phyloP scores from a whole-genome alignment of 2,329 filamentous ascomycete genomes.

The Arthrocladium fulminans region DNA sequence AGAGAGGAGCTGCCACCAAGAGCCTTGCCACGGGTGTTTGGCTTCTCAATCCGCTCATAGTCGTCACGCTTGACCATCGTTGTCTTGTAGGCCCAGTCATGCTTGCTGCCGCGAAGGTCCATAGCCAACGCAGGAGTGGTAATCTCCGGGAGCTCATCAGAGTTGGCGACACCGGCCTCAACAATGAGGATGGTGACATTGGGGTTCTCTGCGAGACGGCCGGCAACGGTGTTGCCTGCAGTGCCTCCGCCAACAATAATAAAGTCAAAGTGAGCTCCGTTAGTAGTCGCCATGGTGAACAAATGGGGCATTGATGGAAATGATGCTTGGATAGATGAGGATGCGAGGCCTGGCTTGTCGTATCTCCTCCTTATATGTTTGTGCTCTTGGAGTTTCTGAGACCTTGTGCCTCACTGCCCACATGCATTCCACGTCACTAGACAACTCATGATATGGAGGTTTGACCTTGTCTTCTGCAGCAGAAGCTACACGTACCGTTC shows the following conservation, averaged over 20 bases:
- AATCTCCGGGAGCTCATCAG: slow-evolving; percentile 43
- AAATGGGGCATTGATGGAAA: no score
- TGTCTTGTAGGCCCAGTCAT: slow-evolving; percentile 50
- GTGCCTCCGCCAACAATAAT: slow-evolving; percentile 34
- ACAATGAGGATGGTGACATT: slow-evolving; percentile 36
- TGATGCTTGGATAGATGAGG: no score
- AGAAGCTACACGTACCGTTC: no score
- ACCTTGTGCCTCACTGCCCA: no score
- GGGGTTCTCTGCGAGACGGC: slow-evolving; percentile 44
- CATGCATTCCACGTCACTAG: no score
- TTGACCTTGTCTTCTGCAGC: no score
- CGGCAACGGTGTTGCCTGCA: slow-evolving; percentile 42
- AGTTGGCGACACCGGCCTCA: slow-evolving; percentile 36
- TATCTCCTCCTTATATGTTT: no score
- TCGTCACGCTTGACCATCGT: slow-evolving; percentile 52
- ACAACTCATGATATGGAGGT: no score
- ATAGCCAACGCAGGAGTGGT: slow-evolving; percentile 47
- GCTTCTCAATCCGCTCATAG: slow-evolving; percentile 54
- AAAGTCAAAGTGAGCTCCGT: slow-evolving; percentile 24
- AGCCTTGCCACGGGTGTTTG: slow-evolving; percentile 52
- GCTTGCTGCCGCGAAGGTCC: slow-evolving; percentile 45
- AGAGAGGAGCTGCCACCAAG: slow-evolving; percentile 51
- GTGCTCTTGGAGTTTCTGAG: no score
- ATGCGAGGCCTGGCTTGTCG: no score
- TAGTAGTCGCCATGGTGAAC: no score